phyloP scores from a whole-genome alignment of 2,329 filamentous ascomycete genomes.

The Ceratocystis diversiconidia region DNA sequence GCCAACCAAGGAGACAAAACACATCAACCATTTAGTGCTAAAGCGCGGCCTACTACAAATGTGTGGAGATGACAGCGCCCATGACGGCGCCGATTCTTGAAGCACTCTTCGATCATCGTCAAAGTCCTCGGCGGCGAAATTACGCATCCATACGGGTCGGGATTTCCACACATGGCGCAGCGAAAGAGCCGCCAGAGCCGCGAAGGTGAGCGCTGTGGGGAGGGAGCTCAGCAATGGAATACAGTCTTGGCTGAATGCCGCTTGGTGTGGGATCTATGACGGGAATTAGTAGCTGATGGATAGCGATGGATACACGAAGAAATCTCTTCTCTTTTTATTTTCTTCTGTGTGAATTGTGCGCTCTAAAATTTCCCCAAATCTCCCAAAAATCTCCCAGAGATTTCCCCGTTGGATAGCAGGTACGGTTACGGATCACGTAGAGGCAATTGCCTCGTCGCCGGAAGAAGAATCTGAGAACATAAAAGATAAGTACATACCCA shows the following conservation, averaged over 20 bases:
- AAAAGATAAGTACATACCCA: constrained; percentile 2
- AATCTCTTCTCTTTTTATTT: neutral
- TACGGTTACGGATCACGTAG: neutral
- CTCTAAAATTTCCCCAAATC: neutral
- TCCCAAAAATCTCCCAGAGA: neutral
- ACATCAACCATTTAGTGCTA: neutral
- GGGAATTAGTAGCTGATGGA: neutral
- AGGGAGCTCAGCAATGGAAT: constrained; percentile 5
- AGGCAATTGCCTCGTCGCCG: neutral
- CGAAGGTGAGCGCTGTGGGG: constrained; percentile 1
- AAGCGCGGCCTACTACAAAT: neutral
- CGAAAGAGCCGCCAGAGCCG: neutral
- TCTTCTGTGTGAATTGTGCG: neutral
- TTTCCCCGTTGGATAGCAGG: neutral
- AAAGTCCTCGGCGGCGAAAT: constrained; percentile 8
- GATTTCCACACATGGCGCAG: neutral
- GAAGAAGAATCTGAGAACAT: neutral
- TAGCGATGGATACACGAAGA: neutral
- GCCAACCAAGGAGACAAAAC: neutral
- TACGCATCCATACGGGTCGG: constrained; percentile 3
- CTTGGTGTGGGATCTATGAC: constrained; percentile 5
- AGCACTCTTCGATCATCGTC: neutral
- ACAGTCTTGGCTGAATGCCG: constrained; percentile 7
- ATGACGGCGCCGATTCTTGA: neutral
- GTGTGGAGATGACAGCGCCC: neutral